Conservation (phyloP, 257 asterid species). For the Solanum microdontum region DNA sequence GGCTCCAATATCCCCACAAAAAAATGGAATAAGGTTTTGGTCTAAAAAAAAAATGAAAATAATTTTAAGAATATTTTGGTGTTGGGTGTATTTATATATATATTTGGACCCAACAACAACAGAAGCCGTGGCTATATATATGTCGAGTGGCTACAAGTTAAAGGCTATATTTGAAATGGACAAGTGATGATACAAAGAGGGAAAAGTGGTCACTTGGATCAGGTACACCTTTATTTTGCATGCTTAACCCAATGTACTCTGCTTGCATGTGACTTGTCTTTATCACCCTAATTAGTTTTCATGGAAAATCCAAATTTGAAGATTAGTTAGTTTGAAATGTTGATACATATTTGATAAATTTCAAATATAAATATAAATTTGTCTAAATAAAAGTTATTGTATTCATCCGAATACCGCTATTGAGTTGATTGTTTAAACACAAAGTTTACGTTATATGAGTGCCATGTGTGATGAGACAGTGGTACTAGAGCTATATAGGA, state of each 20-base stretch:
- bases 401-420: too few relatives aligned
- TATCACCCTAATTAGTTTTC: not conserved
- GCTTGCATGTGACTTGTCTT: not conserved
- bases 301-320: not conserved
- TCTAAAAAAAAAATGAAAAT: not conserved
- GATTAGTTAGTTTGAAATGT: too few relatives aligned
- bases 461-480: not conserved
- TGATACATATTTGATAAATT: not conserved
- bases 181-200: constrained; percentile 12
- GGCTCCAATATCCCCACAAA: not conserved
- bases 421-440: not conserved
- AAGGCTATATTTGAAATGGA: constrained; percentile 11
- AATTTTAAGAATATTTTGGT: not conserved
- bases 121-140: not conserved
- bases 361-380: too few relatives aligned
- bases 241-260: not conserved
- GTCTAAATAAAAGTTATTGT: too few relatives aligned
- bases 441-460: constrained; percentile 4
- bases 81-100: not conserved
- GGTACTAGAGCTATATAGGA: not conserved
- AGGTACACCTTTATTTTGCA: constrained; percentile 2
- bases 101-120: not conserved
- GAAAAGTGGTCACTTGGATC: constrained; percentile 4
- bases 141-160: not conserved
- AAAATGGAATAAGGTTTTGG: not conserved